A percentile compares a stretch with the other conserved stretches of the same genome.
Evolutionary conservation across 345 rosid species (phyloP).

Genomic region (Citrus sp.): DNA sequence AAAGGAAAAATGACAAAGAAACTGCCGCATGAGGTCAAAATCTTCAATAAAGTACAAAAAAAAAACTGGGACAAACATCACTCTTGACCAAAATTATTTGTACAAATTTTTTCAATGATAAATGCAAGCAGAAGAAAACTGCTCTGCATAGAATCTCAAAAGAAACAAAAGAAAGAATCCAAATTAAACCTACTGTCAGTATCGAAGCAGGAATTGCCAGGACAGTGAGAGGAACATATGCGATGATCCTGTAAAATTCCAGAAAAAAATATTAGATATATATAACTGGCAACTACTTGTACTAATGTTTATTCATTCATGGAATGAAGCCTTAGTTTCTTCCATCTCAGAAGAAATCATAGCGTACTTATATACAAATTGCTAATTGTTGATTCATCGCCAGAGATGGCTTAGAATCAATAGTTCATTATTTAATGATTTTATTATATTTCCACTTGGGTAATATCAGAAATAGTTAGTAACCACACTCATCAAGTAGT

Average conservation of each 20-base stretch:
- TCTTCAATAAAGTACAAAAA: background rate
- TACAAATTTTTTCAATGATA: background rate
- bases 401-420: too few relatives aligned
- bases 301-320: too few relatives aligned
- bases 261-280: background rate
- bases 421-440: too few relatives aligned
- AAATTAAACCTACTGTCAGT: conserved; percentile 38
- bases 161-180: background rate
- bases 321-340: too few relatives aligned
- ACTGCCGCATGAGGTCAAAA: background rate
- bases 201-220: conserved; percentile 57
- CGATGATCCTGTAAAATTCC: conserved; percentile 33
- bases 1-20: background rate
- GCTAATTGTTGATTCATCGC: too few relatives aligned
- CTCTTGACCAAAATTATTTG: background rate
- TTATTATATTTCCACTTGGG: background rate
- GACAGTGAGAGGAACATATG: conserved; percentile 49
- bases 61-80: background rate
- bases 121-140: background rate
- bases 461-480: background rate
- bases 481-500: background rate
- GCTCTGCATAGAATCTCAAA: background rate
- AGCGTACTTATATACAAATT: too few relatives aligned
- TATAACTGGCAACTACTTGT: background rate
- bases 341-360: too few relatives aligned